These are phyloP conservation scores for Blastobotrys persicus DNA, from an alignment of 1,139 yeast species.

Conservation along the genomic window DNA sequence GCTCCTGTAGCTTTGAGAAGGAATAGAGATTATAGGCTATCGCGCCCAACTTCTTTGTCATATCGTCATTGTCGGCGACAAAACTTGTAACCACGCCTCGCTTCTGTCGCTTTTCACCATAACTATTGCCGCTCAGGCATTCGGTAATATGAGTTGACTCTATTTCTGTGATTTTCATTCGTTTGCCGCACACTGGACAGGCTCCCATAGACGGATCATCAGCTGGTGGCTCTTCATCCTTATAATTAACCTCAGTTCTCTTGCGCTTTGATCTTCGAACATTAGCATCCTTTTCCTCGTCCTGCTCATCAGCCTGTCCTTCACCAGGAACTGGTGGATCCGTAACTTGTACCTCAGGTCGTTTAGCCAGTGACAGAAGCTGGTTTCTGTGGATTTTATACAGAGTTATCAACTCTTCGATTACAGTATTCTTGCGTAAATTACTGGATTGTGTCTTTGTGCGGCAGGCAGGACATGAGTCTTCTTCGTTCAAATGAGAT, in stretches of 20 bases:
- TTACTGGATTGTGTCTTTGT: slow-evolving; percentile 69
- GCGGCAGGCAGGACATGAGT: slow-evolving; percentile 78
- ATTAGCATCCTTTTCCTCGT: slow-evolving; percentile 15
- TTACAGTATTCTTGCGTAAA: slow-evolving; percentile 61
- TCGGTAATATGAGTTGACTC: slow-evolving; percentile 69
- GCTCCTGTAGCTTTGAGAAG: slow-evolving; percentile 60
- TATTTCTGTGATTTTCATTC: slow-evolving; percentile 55
- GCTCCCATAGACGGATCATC: slow-evolving; percentile 12
- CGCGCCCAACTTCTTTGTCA: slow-evolving; percentile 14
- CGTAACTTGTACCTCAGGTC: background rate
- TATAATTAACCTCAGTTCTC: slow-evolving; percentile 8
- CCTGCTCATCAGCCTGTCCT: background rate
- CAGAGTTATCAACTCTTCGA: slow-evolving; percentile 69
- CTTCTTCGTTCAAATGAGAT: slow-evolving; percentile 56
- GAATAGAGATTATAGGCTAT: slow-evolving; percentile 18
- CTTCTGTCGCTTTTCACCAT: slow-evolving; percentile 5
- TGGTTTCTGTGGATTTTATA: slow-evolving; percentile 42
- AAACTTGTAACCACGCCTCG: slow-evolving; percentile 3
- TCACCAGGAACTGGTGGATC: slow-evolving; percentile 10
- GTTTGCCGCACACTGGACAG: slow-evolving; percentile 70
- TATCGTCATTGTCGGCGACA: slow-evolving; percentile 11
- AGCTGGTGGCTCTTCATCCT: slow-evolving; percentile 15
- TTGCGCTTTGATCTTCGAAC: slow-evolving; percentile 14
- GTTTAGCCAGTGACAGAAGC: slow-evolving; percentile 17
- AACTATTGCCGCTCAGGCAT: slow-evolving; percentile 45